Percentiles rank a stretch among this genome's conserved stretches.
Evolutionary conservation across 139 green algal species (phyloP).

Genomic region (Auxenochlorella pyrenoidosa): DNA sequence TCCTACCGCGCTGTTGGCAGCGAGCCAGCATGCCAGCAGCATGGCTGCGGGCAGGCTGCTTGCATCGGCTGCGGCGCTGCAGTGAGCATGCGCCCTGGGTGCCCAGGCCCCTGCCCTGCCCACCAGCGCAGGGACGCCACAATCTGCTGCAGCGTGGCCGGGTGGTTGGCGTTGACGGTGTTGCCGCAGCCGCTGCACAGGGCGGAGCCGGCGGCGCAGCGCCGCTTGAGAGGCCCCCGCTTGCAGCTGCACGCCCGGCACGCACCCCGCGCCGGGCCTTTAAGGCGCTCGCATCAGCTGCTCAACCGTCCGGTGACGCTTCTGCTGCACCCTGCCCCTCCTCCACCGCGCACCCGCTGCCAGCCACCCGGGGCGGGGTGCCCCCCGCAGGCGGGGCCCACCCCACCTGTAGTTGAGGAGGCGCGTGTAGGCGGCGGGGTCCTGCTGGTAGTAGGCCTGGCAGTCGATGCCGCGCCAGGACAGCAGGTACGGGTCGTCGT

Average conservation of each 20-base stretch:
- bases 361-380: neutral
- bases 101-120: no score
- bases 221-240: no score
- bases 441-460: conserved; percentile 84
- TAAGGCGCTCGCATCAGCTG: no score
- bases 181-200: conserved; percentile 83
- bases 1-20: no score
- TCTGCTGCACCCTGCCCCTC: neutral
- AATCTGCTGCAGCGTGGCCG: conserved; percentile 78
- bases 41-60: no score
- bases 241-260: no score
- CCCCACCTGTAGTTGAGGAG: conserved; percentile 82
- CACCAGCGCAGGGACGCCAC: conserved; percentile 81
- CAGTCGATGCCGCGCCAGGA: conserved; percentile 86
- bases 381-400: neutral
- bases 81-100: no score
- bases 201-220: no score
- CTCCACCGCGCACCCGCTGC: neutral
- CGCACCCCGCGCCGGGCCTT: no score
- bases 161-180: conserved; percentile 91
- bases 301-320: no score
- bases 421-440: conserved; percentile 66
- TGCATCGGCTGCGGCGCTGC: no score
- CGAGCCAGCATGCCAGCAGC: no score
- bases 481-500: conserved; percentile 83